Base-by-base conservation (phyloP, 306 rosid species). In the Betula pendula region DNA sequence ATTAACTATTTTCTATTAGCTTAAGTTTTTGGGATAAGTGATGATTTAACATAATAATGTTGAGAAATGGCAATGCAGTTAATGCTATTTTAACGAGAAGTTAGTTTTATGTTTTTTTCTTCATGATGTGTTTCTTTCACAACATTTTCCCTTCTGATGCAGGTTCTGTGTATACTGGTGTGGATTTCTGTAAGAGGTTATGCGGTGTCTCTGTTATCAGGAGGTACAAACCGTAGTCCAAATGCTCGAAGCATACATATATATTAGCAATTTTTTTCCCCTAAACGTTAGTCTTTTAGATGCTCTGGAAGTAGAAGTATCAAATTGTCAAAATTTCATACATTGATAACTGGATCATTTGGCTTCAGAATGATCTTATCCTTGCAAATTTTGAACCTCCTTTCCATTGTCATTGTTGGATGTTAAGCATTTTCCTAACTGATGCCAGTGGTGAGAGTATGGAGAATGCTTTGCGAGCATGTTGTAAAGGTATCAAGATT, bases 381-480 rank as follows among this genome's bases (percentile, higher is more conserved):
- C 0, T 56, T 24, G 33, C 29, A 56, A 56, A 9, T 56, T 17
- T 65, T 65, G 70, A 20, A 19, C n/a, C 22, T 56, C 42, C 31
- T 71, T 27, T 66, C 68, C 70, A 43, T 80, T 66, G 53, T 66
- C 72, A 49, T 69, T 58, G 51, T 66, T 17, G 56, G 49, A 19
- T 51, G 14, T 38, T 65, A 42, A 73, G 83, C 75, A 47, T 83
- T 73, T 50, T 71, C 56, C 45, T 47, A 68, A 72, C 62, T 72
- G 62, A 71, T 80, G 51, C 70, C 88, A 96, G 99, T 72, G 99
- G 99, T 59, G 99, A 96, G 89, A 96, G 99, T 77, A 96, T 96
- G 99, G 99, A 96, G 84, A 96, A 96, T 84, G 99, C 99, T 78
- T 80, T 96, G 78, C 86, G 99, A 76, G 99, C 99, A 71, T 96